Base-by-base conservation (phyloP, 352 stramenopile genomes). In the Globisporangium radiosum region DNA sequence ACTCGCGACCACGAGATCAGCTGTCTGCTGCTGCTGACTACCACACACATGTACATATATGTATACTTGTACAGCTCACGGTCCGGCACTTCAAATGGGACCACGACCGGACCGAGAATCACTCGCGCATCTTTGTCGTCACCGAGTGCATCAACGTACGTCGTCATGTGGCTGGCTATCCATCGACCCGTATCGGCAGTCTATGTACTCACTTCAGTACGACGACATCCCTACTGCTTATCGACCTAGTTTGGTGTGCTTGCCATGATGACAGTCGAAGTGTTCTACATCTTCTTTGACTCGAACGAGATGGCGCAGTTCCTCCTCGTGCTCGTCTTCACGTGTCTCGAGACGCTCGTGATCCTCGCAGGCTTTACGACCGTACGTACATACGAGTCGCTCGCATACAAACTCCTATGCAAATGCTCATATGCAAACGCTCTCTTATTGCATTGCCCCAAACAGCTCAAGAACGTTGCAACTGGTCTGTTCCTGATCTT, bases 251-350 rank as follows among this genome's bases (percentile, higher is more conserved):
- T 90, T 45, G 48, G 83, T 33, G 84, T 78, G 56, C 76, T 89
- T 52, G 69, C 84, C n/a, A 56, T 91, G 49, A 87, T 94, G 43
- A 51, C 83, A 51, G 74, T 92, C 57, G 85, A 94, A 63, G 72
- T 90, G 33, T 94, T 92, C 59, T 90, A 81, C 68, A 88, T 92
- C 60, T 94, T 91, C 64, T 92, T 92, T 56, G 69, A 75, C 10
- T 77, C 71, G 52, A 85, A 78, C 57, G 54, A 69, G 7, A 63
- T 90, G 58, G 85, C 85, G 47, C 68, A 72, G 14, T 84, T 87
- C 38, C 60, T 92, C 50, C 65, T 94, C 4, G 51, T 89, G n/a
- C 73, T 87, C 19, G 66, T 85, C 1, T 81, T 92, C 55, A 56
- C 88, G n/a, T 68, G 70, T 45, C 60, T 94, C 45, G 83, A 92